Percentiles rank a stretch among this genome's conserved stretches.
These are phyloP conservation scores for Boletus insuetus DNA, from an alignment of 768 basidiomycete genomes.

Conservation along the genomic window DNA sequence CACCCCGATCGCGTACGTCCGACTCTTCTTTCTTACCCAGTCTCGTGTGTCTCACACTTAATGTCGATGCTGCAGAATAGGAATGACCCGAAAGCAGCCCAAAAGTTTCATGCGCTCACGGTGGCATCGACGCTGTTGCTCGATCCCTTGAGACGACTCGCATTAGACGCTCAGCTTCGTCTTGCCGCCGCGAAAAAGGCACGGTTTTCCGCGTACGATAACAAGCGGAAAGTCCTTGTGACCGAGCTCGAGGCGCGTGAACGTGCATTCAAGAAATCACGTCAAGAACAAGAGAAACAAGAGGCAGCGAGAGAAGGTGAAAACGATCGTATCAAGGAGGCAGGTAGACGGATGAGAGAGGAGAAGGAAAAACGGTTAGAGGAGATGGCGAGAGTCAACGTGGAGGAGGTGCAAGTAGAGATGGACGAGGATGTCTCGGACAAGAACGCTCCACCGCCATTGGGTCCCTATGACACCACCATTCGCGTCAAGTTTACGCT, in stretches of 20 bases:
- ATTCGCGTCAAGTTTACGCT: slow-evolving; percentile 68
- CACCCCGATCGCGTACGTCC: slow-evolving; percentile 78
- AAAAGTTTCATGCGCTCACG: slow-evolving; percentile 83
- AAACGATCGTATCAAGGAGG: slow-evolving; percentile 72
- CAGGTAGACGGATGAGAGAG: slow-evolving; percentile 65
- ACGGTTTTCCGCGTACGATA: slow-evolving; percentile 67
- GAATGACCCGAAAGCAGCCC: slow-evolving; percentile 78
- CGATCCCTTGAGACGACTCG: slow-evolving; percentile 74
- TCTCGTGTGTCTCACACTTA: slow-evolving; percentile 10
- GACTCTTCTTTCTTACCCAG: slow-evolving; percentile 2
- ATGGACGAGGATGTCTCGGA: slow-evolving; percentile 35
- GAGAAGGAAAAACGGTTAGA: slow-evolving; percentile 56
- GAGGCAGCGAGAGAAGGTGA: slow-evolving; percentile 53
- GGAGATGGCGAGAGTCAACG: slow-evolving; percentile 40
- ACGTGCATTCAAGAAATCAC: slow-evolving; percentile 69
- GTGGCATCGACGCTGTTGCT: slow-evolving; percentile 78
- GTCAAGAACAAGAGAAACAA: slow-evolving; percentile 58
- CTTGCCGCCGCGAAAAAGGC: slow-evolving; percentile 64
- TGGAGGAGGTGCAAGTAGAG: slow-evolving; percentile 24
- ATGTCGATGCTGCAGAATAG: slow-evolving; percentile 50
- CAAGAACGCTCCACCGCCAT: slow-evolving; percentile 52
- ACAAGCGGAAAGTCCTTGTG: slow-evolving; percentile 69
- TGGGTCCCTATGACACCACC: slow-evolving; percentile 73
- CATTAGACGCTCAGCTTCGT: slow-evolving; percentile 77
- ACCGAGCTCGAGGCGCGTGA: slow-evolving; percentile 81